phyloP scores from a whole-genome alignment of 2,329 filamentous ascomycete species.

The Talaromyces sp. region DNA sequence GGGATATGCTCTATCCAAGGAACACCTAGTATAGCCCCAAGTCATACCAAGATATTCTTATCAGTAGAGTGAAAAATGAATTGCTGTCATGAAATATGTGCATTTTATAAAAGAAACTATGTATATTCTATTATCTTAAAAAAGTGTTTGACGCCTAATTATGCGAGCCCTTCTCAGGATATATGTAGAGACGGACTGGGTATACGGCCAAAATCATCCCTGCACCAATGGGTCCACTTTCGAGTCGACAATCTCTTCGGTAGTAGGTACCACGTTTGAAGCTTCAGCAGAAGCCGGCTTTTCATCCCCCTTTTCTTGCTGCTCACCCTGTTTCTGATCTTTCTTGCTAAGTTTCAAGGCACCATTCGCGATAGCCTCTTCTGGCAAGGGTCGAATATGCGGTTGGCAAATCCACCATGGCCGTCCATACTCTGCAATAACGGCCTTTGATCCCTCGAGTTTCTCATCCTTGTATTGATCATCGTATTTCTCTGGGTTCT shows the following conservation, averaged over 20 bases:
- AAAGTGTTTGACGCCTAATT: background rate
- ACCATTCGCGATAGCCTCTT: constrained; percentile 79
- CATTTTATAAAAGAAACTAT: background rate
- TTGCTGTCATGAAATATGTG: background rate
- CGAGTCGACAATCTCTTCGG: background rate
- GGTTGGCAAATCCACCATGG: constrained; percentile 91
- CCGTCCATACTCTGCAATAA: constrained; percentile 67
- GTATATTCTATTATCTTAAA: background rate
- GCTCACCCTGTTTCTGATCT: constrained; percentile 2
- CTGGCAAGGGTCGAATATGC: constrained; percentile 77
- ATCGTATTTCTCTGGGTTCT: constrained; percentile 34
- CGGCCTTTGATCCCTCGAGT: constrained; percentile 47
- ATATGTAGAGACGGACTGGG: background rate
- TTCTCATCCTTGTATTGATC: constrained; percentile 21
- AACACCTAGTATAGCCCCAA: background rate
- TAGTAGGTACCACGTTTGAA: background rate
- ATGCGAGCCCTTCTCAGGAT: background rate
- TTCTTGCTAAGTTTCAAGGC: constrained; percentile 72
- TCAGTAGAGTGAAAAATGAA: background rate
- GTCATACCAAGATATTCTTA: background rate
- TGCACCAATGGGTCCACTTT: background rate
- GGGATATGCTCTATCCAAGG: background rate
- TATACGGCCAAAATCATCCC: background rate
- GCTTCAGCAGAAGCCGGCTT: background rate
- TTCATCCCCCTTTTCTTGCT: background rate